These are phyloP conservation scores for Fusarium albidum DNA, from an alignment of 2,329 filamentous ascomycete species.

Conservation along the genomic window DNA sequence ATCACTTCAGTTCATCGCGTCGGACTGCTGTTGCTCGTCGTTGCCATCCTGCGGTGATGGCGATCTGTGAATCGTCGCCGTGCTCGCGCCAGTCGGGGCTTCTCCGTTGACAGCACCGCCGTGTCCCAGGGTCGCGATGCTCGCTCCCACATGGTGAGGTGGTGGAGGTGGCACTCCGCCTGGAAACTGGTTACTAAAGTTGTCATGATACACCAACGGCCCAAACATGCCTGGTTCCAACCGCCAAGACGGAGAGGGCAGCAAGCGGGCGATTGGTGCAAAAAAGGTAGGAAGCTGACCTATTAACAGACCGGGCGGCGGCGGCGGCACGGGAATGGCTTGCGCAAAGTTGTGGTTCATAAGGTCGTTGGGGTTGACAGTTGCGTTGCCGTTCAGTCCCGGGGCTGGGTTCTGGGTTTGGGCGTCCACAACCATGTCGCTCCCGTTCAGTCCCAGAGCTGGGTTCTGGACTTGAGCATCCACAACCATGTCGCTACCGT, in stretches of 20 bases:
- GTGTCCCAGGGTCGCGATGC: constrained; percentile 41
- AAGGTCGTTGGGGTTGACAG: constrained; percentile 7
- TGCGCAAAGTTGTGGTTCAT: constrained; percentile 29
- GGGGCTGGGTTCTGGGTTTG: too few species aligned
- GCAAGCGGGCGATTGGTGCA: constrained; percentile 27
- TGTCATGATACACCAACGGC: constrained; percentile 37
- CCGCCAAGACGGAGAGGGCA: constrained; percentile 25
- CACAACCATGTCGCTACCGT: constrained; percentile 50
- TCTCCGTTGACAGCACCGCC: constrained; percentile 36
- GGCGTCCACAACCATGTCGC: too few species aligned
- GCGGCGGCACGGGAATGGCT: constrained; percentile 41
- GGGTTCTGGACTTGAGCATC: constrained; percentile 44
- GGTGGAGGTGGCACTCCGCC: constrained; percentile 29
- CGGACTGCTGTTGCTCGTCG: constrained; percentile 29
- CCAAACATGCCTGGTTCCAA: constrained; percentile 29
- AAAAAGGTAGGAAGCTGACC: constrained; percentile 36
- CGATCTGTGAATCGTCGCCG: constrained; percentile 48
- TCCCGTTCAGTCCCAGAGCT: too few species aligned
- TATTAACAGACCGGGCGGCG: constrained; percentile 32
- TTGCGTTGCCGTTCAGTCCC: constrained; percentile 23
- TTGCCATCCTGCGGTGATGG: constrained; percentile 29
- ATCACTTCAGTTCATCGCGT: constrained; percentile 35
- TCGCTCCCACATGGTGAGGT: constrained; percentile 39
- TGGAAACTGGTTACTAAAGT: constrained; percentile 41
- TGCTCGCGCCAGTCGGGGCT: constrained; percentile 45